Percentiles rank a stretch among this genome's conserved stretches.
Evolutionary conservation across 352 stramenopile genomes (phyloP).

Genomic region (Phytophthora brassicae): DNA sequence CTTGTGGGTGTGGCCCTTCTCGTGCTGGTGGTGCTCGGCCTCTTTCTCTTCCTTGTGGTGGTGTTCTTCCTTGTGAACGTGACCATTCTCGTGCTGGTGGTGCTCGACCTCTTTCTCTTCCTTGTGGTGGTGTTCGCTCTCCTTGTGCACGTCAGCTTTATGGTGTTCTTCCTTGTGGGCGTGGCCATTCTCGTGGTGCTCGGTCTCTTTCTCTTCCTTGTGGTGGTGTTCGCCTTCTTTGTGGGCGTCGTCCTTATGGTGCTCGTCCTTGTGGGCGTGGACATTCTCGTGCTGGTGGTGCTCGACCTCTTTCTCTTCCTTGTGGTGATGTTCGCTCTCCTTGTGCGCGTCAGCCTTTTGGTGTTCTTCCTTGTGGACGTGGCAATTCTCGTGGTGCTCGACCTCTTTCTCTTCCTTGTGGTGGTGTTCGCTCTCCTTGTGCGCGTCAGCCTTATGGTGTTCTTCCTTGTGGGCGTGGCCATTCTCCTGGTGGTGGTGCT

Average conservation of each 20-base stretch:
- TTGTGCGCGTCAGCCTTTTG: no score
- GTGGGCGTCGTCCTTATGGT: slow-evolving; percentile 9
- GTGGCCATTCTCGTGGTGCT: slow-evolving; percentile 8
- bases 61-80: slow-evolving; percentile 8
- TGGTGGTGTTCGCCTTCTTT: slow-evolving; percentile 1
- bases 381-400: background rate
- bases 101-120: slow-evolving; percentile 7
- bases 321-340: background rate
- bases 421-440: no score
- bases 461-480: slow-evolving; percentile 13
- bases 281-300: slow-evolving; percentile 13
- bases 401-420: slow-evolving; percentile 13
- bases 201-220: slow-evolving; percentile 11
- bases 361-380: background rate
- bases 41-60: slow-evolving; percentile 7
- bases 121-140: no score
- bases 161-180: slow-evolving; percentile 16
- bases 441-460: slow-evolving; percentile 1
- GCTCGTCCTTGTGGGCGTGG: slow-evolving; percentile 10
- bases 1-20: slow-evolving; percentile 4
- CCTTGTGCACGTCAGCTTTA: no score
- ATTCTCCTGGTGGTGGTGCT: slow-evolving; percentile 16
- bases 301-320: background rate
- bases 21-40: slow-evolving; percentile 11
- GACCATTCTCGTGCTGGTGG: background rate